Conservation (phyloP, 2,329 filamentous ascomycete genomes). For the Trichoderma guizhouense region DNA sequence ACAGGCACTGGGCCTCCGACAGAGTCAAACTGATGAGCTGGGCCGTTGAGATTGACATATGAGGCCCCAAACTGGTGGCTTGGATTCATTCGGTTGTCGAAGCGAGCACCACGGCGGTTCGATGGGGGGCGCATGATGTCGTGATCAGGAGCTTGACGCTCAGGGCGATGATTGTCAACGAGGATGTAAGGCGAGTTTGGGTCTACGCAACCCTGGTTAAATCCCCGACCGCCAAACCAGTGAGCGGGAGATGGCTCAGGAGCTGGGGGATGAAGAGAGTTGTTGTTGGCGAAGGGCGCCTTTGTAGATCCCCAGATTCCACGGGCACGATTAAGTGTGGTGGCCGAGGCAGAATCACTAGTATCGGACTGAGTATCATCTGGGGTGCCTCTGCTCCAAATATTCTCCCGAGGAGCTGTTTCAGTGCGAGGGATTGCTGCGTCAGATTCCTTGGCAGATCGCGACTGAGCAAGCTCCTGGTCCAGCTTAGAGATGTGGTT, state of each 20-base stretch:
- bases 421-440: slow-evolving; percentile 24
- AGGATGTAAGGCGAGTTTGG: slow-evolving; percentile 33
- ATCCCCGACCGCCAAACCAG: slow-evolving; percentile 46
- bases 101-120: slow-evolving; percentile 46
- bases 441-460: slow-evolving; percentile 52
- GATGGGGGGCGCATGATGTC: slow-evolving; percentile 45
- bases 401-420: slow-evolving; percentile 37
- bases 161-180: slow-evolving; percentile 43
- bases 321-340: slow-evolving; percentile 51
- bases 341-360: slow-evolving; percentile 51
- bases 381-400: slow-evolving; percentile 45
- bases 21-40: slow-evolving; percentile 35
- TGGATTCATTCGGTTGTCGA: slow-evolving; percentile 43
- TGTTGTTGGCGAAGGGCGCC: slow-evolving; percentile 33
- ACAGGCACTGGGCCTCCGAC: slow-evolving; percentile 32
- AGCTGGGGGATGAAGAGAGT: slow-evolving; percentile 35
- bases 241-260: slow-evolving; percentile 34
- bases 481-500: slow-evolving; percentile 69
- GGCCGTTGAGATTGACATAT: slow-evolving; percentile 32
- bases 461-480: slow-evolving; percentile 65
- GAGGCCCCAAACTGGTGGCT: slow-evolving; percentile 33
- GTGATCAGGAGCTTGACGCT: slow-evolving; percentile 47
- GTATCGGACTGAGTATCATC: slow-evolving; percentile 58
- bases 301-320: slow-evolving; percentile 56
- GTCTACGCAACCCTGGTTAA: slow-evolving; percentile 42